Percentiles rank a stretch among this genome's conserved stretches.
Conservation (phyloP, 208 protist species). For the Perkinsela sp. region DNA sequence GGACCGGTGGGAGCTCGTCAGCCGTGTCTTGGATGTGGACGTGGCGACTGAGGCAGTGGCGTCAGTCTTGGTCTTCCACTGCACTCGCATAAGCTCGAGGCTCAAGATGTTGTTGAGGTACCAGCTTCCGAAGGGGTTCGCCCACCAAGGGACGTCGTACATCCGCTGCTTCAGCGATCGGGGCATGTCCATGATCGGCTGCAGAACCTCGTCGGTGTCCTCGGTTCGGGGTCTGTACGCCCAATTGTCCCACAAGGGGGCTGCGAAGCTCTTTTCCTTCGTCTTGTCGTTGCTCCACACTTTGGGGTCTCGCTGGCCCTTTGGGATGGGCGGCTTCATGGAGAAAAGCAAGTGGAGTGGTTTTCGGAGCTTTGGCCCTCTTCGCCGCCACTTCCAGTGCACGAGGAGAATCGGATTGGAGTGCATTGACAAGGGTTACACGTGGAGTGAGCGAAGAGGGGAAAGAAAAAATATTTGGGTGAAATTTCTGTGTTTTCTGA, state of each 20-base stretch:
- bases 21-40: background rate
- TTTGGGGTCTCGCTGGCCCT: slow-evolving; percentile 61
- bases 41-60: slow-evolving; percentile 8
- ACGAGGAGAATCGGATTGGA: too few species aligned
- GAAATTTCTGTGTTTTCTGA: too few species aligned
- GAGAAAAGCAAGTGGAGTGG: background rate
- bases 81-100: slow-evolving; percentile 26
- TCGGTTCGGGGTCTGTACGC: slow-evolving; percentile 39
- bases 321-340: slow-evolving; percentile 46
- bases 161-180: slow-evolving; percentile 60
- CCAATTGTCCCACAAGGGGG: slow-evolving; percentile 66
- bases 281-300: slow-evolving; percentile 61
- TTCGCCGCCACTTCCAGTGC: background rate
- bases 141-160: slow-evolving; percentile 71
- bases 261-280: slow-evolving; percentile 64
- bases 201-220: slow-evolving; percentile 64
- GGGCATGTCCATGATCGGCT: slow-evolving; percentile 75
- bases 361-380: background rate
- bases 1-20: slow-evolving; percentile 8
- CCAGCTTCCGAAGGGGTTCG: slow-evolving; percentile 68
- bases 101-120: slow-evolving; percentile 68
- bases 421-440: background rate
- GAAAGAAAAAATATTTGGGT: too few species aligned
- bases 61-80: slow-evolving; percentile 11
- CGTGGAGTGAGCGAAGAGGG: too few species aligned